Percentiles rank a stretch among this genome's conserved stretches.
Conservation (phyloP, 495 filamentous ascomycete genomes). For the Lasiosphaeria hispida region DNA sequence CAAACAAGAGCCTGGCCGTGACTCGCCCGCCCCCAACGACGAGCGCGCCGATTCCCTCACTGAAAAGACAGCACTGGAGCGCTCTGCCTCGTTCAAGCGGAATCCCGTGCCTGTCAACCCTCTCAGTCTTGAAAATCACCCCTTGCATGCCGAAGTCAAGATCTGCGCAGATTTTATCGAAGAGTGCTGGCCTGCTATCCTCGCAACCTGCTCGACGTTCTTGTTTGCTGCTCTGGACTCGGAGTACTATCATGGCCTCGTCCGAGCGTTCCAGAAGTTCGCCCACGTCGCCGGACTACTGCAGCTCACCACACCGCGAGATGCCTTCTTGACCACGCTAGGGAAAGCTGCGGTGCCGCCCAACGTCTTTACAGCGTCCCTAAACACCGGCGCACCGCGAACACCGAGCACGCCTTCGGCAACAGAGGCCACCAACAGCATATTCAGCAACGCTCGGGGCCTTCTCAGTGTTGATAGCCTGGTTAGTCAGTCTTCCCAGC, state of each 20-base stretch:
- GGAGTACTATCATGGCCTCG: conserved; percentile 90
- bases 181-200: conserved; percentile 90
- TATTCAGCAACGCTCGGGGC: conserved; percentile 62
- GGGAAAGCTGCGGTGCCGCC: conserved; percentile 88
- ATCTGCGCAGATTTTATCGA: conserved; percentile 79
- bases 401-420: conserved; percentile 39
- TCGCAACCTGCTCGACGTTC: conserved; percentile 93
- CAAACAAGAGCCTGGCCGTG: conserved; percentile 43
- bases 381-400: conserved; percentile 42
- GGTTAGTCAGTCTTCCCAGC: conserved; percentile 47
- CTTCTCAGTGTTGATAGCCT: conserved; percentile 64
- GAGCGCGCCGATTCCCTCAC: conserved; percentile 23
- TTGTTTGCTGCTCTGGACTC: conserved; percentile 86
- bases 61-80: conserved; percentile 44
- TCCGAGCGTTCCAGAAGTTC: conserved; percentile 94
- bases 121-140: conserved; percentile 65
- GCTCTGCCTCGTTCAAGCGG: conserved; percentile 50
- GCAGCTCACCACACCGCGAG: conserved; percentile 76
- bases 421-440: conserved; percentile 48
- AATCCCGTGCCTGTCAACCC: conserved; percentile 78
- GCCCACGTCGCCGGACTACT: conserved; percentile 91
- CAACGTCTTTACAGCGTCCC: conserved; percentile 63
- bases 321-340: conserved; percentile 91
- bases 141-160: conserved; percentile 65
- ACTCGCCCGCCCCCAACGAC: conserved; percentile 42